Base-by-base conservation (phyloP, 768 basidiomycete genomes). In the Serendipita vermifera region DNA sequence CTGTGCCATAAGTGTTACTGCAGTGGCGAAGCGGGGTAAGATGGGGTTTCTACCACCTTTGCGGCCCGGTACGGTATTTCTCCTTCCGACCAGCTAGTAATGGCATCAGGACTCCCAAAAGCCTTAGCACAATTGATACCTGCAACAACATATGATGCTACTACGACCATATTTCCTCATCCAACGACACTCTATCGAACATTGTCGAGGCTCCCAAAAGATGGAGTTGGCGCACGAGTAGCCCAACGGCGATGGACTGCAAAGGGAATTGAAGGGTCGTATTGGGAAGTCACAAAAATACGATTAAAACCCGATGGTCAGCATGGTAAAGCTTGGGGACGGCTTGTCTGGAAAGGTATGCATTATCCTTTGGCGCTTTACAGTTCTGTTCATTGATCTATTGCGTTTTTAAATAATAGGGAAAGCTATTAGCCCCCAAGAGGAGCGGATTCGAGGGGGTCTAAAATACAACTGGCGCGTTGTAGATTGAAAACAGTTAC, bases 321-420 rank as follows among this genome's bases (percentile, higher is more conserved):
- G 26, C 84, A 88, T 62, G 88, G 88, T 2, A 88, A 82, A 66
- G 87, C 79, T 15, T 91, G 89, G 89, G 88, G 88, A 5, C 72
- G 73, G 58, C 70, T 90, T 3, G 75, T 80, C 56, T 91, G 87
- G 86, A 80, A 75, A 72, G 86, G 88, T 88, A 54, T 58, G 80
- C 69, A 26, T 46, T n/a, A 33, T 33, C 11, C 26, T 7, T 20
- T 17, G 17, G 40, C 26, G 17, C 40, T 3, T 9, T 2, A 46
- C 20, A 14, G 15, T 22, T 56, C 32, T 26, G 20, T 35, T 3
- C 24, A 11, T 3, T 20, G 43, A 13, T 7, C 22, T 11, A 41
- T 22, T 7, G 38, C 35, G 33, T 1, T 22, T 41, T 32, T 27
- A 24, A 35, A 43, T 56, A 46, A 41, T 59, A 87, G 85, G 84